phyloP scores from a whole-genome alignment of 23 red algal species.

The Gracilaria domingensis region DNA sequence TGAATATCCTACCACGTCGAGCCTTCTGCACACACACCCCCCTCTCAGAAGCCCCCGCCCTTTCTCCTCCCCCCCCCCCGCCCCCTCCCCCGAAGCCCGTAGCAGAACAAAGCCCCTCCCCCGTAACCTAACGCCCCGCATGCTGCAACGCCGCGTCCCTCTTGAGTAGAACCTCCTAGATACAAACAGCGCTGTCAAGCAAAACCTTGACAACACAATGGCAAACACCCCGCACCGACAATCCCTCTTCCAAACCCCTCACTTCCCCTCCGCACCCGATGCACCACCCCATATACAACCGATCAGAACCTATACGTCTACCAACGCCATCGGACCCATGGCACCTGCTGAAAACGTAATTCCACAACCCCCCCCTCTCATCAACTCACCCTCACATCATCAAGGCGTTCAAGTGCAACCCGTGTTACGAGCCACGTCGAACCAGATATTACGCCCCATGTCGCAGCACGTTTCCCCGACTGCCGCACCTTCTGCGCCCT shows the following conservation, averaged over 20 bases:
- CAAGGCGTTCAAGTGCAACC: neutral
- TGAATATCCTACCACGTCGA: neutral
- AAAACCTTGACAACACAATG: neutral
- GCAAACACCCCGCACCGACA: conserved; percentile 13
- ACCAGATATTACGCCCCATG: neutral
- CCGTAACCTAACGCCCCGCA: neutral
- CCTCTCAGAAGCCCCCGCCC: too few species aligned
- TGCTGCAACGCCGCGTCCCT: neutral
- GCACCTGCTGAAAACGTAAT: neutral
- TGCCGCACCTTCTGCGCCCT: neutral
- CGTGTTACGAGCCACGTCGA: neutral
- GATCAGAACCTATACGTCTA: neutral
- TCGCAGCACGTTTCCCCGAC: neutral
- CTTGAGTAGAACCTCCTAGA: neutral
- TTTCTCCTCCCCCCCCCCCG: too few species aligned
- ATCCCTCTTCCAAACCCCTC: conserved; percentile 10
- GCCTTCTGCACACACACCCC: neutral
- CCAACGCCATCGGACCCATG: neutral
- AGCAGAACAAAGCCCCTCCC: neutral
- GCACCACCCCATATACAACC: conserved; percentile 4
- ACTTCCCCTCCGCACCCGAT: conserved; percentile 4
- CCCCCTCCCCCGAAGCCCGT: neutral
- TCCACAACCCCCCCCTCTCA: neutral
- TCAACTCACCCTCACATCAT: neutral
- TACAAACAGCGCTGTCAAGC: neutral